These are phyloP conservation scores for Trichoderma erinaceum DNA, from an alignment of 495 filamentous ascomycete species.

Conservation along the genomic window DNA sequence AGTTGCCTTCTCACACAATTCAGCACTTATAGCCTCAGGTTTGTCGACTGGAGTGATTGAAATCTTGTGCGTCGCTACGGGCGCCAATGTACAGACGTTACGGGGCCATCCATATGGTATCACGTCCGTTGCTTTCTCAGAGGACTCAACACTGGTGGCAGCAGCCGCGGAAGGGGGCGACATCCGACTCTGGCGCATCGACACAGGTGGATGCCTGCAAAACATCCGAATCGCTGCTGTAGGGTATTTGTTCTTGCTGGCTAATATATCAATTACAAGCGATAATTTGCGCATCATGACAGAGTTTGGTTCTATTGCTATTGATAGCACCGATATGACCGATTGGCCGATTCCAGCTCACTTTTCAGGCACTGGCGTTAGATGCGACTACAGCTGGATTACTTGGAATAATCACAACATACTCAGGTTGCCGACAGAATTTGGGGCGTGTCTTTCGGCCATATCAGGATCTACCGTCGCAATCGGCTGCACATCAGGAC, in stretches of 20 bases:
- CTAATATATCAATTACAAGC: background rate
- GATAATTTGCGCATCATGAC: background rate
- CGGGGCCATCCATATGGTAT: background rate
- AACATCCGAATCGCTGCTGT: background rate
- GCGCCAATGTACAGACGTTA: background rate
- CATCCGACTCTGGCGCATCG: background rate
- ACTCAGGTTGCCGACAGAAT: background rate
- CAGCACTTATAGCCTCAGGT: background rate
- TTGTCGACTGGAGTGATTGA: background rate
- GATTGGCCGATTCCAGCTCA: background rate
- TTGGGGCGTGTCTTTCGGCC: background rate
- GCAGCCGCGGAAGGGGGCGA: background rate
- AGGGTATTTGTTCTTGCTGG: background rate
- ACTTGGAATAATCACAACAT: background rate
- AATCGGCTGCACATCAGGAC: background rate
- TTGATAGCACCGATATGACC: background rate
- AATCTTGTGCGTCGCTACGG: background rate
- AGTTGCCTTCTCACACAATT: background rate
- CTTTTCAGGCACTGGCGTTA: background rate
- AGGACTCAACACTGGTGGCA: background rate
- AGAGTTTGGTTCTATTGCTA: background rate
- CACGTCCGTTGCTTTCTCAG: background rate
- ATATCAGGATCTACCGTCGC: background rate
- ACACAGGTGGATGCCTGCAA: background rate
- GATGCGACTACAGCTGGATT: background rate